Conservation (phyloP, 2,329 filamentous ascomycete genomes). For the Didymellaceae sp. region DNA sequence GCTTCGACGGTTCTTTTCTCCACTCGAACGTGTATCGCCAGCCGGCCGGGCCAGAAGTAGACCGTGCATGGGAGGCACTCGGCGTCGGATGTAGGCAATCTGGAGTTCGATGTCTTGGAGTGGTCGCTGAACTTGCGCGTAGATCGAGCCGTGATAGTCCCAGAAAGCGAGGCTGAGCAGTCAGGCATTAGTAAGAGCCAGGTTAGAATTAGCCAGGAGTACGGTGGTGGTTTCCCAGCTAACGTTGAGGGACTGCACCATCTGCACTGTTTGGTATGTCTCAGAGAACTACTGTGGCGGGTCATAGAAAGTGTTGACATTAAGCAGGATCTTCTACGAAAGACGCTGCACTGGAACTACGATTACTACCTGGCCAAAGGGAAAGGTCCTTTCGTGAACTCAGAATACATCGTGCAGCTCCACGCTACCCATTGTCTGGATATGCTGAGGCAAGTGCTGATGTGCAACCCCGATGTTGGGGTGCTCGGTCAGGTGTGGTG, state of each 20-base stretch:
- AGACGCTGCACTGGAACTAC: conserved; percentile 66
- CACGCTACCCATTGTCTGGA: conserved; percentile 69
- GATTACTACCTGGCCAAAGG: conserved; percentile 61
- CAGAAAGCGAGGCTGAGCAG: conserved; percentile 55
- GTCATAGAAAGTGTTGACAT: conserved; percentile 20
- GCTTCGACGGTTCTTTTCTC: conserved; percentile 65
- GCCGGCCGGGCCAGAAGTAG: conserved; percentile 59
- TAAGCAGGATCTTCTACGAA: conserved; percentile 63
- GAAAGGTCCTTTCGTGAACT: conserved; percentile 62
- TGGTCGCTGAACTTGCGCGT: not conserved
- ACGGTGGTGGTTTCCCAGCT: conserved; percentile 66
- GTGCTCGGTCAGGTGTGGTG: conserved; percentile 69
- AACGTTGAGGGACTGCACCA: conserved; percentile 65
- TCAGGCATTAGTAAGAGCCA: conserved; percentile 62
- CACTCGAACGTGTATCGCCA: conserved; percentile 62
- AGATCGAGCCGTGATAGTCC: conserved; percentile 55
- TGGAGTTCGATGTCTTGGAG: not conserved
- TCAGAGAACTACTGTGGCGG: no score
- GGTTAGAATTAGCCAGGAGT: conserved; percentile 61
- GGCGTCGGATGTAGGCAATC: conserved; percentile 58
- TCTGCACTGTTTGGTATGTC: conserved; percentile 64
- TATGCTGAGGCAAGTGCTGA: conserved; percentile 66
- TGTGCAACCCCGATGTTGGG: conserved; percentile 67
- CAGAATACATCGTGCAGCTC: conserved; percentile 60
- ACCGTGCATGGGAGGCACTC: conserved; percentile 62